Percentiles rank a stretch among this genome's conserved stretches.
Evolutionary conservation across 2,329 filamentous ascomycete genomes (phyloP).

Genomic region (Helotiales sp.): DNA sequence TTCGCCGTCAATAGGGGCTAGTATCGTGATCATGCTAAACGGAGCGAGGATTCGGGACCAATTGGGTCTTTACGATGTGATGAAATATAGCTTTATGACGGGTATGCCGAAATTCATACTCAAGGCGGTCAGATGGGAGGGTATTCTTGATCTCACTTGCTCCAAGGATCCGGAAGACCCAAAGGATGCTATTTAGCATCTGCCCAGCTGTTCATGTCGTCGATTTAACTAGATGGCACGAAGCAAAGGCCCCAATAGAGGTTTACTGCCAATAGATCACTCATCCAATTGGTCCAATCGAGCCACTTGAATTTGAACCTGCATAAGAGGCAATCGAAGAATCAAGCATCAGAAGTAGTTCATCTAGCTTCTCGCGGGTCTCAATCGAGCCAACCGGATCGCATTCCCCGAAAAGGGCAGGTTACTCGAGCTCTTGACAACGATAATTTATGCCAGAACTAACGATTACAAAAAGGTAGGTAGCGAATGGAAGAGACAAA

Average conservation of each 20-base stretch:
- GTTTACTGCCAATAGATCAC: too few species aligned
- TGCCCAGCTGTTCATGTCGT: too few species aligned
- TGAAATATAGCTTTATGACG: constrained; percentile 23
- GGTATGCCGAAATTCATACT: constrained; percentile 16
- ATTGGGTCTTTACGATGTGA: constrained; percentile 46
- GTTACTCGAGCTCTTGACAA: constrained; percentile 12
- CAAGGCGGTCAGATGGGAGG: constrained; percentile 23
- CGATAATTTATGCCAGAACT: background rate
- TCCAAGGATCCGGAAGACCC: too few species aligned
- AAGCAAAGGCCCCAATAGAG: too few species aligned
- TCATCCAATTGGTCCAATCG: too few species aligned
- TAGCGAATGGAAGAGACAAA: too few species aligned
- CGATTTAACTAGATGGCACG: constrained; percentile 36
- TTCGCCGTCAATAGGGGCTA: constrained; percentile 32
- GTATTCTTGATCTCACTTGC: too few species aligned
- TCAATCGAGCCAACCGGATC: background rate
- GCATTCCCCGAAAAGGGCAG: background rate
- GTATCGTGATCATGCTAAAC: constrained; percentile 44
- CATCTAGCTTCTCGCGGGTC: background rate
- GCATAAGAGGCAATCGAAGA: too few species aligned
- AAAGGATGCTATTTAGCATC: too few species aligned
- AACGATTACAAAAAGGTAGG: background rate
- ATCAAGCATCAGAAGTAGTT: constrained; percentile 32
- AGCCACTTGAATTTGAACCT: too few species aligned
- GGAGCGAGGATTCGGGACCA: constrained; percentile 56